A percentile compares a stretch with the other conserved stretches of the same genome.
phyloP scores from a whole-genome alignment of 179 eudicot genomes.

The Gypsophila paniculata region DNA sequence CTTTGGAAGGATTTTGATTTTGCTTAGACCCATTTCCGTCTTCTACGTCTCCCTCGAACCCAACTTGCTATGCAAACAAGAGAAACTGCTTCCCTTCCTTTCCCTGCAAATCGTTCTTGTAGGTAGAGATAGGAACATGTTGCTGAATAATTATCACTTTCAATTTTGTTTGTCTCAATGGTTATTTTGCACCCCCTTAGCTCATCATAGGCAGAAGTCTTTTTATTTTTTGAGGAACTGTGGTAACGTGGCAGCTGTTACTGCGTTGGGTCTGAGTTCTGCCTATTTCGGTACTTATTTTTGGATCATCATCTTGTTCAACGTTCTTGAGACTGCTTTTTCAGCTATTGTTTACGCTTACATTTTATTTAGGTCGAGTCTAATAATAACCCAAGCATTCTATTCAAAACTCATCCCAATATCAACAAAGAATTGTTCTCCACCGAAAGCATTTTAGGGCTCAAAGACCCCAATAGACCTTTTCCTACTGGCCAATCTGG shows the following conservation, averaged over 20 bases:
- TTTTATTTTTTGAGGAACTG: no score
- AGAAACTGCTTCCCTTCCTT: no score
- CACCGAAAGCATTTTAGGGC: constrained; percentile 69
- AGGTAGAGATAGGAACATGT: not conserved
- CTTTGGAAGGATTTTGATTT: no score
- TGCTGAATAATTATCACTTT: not conserved
- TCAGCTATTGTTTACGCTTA: not conserved
- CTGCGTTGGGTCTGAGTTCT: no score
- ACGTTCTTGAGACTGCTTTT: not conserved
- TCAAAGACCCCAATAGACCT: constrained; percentile 72
- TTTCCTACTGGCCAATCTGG: constrained; percentile 73
- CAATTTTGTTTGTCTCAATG: no score
- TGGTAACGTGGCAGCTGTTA: not conserved
- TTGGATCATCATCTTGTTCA: not conserved
- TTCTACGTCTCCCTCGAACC: no score
- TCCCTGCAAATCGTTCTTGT: not conserved
- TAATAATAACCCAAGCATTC: constrained; percentile 56
- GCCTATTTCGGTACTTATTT: no score
- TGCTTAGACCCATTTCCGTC: no score
- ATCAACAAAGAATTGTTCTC: constrained; percentile 71
- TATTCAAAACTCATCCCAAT: constrained; percentile 84
- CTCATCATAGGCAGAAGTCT: no score
- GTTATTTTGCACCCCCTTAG: no score
- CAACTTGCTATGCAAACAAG: no score
- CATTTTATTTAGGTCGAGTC: constrained; percentile 54